Conservation (phyloP, 1,139 yeast species). For the Spencermartinsiella ligniputridi region DNA sequence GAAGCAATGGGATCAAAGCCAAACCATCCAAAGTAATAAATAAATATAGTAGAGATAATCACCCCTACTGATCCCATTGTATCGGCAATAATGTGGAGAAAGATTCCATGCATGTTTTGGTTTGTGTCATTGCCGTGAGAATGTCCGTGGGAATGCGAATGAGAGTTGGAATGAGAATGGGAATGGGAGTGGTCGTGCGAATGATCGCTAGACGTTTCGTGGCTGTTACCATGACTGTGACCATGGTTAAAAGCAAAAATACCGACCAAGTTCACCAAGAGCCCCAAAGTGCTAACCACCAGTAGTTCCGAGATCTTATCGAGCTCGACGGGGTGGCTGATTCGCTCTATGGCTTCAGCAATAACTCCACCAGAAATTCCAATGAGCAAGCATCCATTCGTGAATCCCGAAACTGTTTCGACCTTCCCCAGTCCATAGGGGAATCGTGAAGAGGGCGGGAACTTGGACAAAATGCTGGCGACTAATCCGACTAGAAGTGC, state of each 20-base stretch:
- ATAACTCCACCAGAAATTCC: slow-evolving; percentile 88
- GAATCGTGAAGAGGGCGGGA: slow-evolving; percentile 60
- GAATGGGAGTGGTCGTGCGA: slow-evolving; percentile 18
- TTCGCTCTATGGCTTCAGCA: slow-evolving; percentile 80
- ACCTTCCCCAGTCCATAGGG: slow-evolving; percentile 86
- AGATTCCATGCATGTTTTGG: slow-evolving; percentile 93
- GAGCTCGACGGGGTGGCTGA: slow-evolving; percentile 68
- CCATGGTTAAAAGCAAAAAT: slow-evolving; percentile 92
- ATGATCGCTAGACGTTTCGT: slow-evolving; percentile 28
- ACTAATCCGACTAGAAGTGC: slow-evolving; percentile 85
- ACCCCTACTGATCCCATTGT: slow-evolving; percentile 97
- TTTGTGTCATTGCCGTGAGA: slow-evolving; percentile 37
- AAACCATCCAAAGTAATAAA: slow-evolving; percentile 43
- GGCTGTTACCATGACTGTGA: slow-evolving; percentile 42
- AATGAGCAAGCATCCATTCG: slow-evolving; percentile 81
- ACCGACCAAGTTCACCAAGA: slow-evolving; percentile 85
- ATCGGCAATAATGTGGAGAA: slow-evolving; percentile 88
- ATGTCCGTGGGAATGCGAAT: slow-evolving; percentile 34
- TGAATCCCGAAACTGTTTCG: slow-evolving; percentile 90
- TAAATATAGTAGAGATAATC: slow-evolving; percentile 68
- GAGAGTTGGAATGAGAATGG: slow-evolving; percentile 51
- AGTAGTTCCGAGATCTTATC: slow-evolving; percentile 82
- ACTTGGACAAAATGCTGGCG: slow-evolving; percentile 65
- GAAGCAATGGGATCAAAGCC: slow-evolving; percentile 93
- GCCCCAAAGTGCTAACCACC: slow-evolving; percentile 77